Evolutionary conservation across 129 eudicot genomes (phyloP).

Genomic region (Flaveria linearis): DNA sequence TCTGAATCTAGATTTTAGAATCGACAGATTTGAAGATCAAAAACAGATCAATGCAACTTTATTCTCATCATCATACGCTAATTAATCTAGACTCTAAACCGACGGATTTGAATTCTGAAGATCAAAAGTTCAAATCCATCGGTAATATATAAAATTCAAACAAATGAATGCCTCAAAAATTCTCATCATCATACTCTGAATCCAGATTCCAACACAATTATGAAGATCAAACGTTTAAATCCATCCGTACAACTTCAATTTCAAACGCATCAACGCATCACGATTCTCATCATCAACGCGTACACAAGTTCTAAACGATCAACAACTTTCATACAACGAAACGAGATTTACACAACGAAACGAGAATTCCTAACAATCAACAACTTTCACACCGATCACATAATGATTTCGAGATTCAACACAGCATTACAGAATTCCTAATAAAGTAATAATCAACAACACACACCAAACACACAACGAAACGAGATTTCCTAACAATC

Average conservation of each 20-base stretch:
- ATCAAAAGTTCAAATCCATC: background rate
- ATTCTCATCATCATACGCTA: too few species aligned
- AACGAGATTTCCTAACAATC: too few species aligned
- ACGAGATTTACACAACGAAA: too few species aligned
- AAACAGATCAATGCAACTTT: too few species aligned
- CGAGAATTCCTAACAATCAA: too few species aligned
- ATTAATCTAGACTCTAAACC: background rate
- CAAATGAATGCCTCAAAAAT: background rate
- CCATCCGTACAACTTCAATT: background rate
- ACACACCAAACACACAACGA: background rate
- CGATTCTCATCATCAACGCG: background rate
- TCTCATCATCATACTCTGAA: background rate
- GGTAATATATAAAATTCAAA: too few species aligned
- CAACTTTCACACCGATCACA: too few species aligned
- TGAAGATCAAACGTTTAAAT: background rate
- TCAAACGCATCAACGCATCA: background rate
- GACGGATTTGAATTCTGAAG: background rate
- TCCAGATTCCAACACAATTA: background rate
- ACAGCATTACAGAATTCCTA: too few species aligned
- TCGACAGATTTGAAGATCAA: background rate
- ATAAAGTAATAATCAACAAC: too few species aligned
- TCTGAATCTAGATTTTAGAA: background rate
- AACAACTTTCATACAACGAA: too few species aligned
- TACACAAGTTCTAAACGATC: background rate
- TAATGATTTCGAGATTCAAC: too few species aligned